phyloP scores from a whole-genome alignment of 2,329 filamentous ascomycete species.

The Venturia effusa region DNA sequence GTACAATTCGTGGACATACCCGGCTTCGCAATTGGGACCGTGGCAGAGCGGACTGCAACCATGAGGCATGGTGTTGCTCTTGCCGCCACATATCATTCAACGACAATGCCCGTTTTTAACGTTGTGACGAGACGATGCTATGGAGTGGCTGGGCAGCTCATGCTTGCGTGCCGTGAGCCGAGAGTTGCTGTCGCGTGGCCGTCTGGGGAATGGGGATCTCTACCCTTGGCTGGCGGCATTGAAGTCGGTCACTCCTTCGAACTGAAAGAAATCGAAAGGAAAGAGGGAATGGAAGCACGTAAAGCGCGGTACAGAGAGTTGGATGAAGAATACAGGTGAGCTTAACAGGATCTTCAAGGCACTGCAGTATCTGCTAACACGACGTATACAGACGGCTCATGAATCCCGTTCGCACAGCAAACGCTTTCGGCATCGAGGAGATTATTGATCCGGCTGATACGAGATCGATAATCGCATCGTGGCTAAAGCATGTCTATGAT shows the following conservation, averaged over 20 bases:
- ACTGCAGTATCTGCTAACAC: background rate
- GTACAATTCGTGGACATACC: slow-evolving; percentile 53
- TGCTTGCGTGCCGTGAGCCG: slow-evolving; percentile 52
- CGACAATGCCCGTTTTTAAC: slow-evolving; percentile 51
- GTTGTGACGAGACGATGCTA: slow-evolving; percentile 52
- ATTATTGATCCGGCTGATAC: slow-evolving; percentile 54
- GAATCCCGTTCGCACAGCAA: slow-evolving; percentile 54
- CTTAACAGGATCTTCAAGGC: background rate
- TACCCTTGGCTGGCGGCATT: slow-evolving; percentile 54
- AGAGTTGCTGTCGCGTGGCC: slow-evolving; percentile 54
- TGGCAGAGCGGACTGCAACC: slow-evolving; percentile 50
- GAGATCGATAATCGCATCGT: slow-evolving; percentile 42
- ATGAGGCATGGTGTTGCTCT: slow-evolving; percentile 55
- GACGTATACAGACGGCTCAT: slow-evolving; percentile 35
- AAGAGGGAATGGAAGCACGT: slow-evolving; percentile 36
- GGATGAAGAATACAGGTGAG: slow-evolving; percentile 44
- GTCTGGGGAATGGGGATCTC: slow-evolving; percentile 49
- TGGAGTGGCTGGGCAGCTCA: slow-evolving; percentile 54
- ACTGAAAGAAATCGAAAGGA: slow-evolving; percentile 42
- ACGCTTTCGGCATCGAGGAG: slow-evolving; percentile 53
- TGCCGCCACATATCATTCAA: slow-evolving; percentile 50
- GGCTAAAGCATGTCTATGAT: slow-evolving; percentile 46
- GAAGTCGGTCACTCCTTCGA: slow-evolving; percentile 53
- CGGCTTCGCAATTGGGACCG: slow-evolving; percentile 52
- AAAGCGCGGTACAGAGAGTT: slow-evolving; percentile 44